phyloP scores from a whole-genome alignment of 805 yeast genomes.

The Zygoascus bituminiphila region DNA sequence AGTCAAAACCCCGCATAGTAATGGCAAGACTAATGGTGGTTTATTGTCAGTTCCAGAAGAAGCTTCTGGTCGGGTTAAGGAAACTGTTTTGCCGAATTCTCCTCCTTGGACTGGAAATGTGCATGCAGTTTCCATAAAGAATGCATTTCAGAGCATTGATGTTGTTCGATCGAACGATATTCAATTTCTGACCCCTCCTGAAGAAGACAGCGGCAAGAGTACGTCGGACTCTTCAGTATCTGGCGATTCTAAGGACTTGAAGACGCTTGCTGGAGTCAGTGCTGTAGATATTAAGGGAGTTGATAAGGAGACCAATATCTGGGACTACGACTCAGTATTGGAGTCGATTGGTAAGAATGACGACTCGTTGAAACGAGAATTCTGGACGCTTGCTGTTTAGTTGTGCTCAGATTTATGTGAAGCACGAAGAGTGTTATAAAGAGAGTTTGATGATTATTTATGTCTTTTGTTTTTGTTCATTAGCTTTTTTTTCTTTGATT shows the following conservation, averaged over 20 bases:
- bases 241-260: slow-evolving; percentile 10
- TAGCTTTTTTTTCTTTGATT: neutral
- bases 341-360: slow-evolving; percentile 18
- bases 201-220: slow-evolving; percentile 11
- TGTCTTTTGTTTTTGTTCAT: slow-evolving; percentile 1
- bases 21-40: neutral
- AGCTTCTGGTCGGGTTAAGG: neutral
- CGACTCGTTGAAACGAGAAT: slow-evolving; percentile 17
- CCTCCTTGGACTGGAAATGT: slow-evolving; percentile 25
- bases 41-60: slow-evolving; percentile 10
- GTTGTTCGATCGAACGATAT: slow-evolving; percentile 23
- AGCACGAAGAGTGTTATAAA: slow-evolving; percentile 1
- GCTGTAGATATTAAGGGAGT: slow-evolving; percentile 6
- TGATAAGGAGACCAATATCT: slow-evolving; percentile 7
- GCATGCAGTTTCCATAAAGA: slow-evolving; percentile 26
- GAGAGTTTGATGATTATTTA: neutral
- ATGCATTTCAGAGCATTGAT: slow-evolving; percentile 27
- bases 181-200: slow-evolving; percentile 25
- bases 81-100: slow-evolving; percentile 6
- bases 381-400: slow-evolving; percentile 20
- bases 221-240: neutral
- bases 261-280: slow-evolving; percentile 6
- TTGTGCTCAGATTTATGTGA: neutral
- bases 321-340: slow-evolving; percentile 22
- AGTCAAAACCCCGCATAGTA: slow-evolving; percentile 11